Percentiles rank a stretch among this genome's conserved stretches.
These are phyloP conservation scores for Neonectria hederae DNA, from an alignment of 2,329 filamentous ascomycete genomes.

Conservation along the genomic window DNA sequence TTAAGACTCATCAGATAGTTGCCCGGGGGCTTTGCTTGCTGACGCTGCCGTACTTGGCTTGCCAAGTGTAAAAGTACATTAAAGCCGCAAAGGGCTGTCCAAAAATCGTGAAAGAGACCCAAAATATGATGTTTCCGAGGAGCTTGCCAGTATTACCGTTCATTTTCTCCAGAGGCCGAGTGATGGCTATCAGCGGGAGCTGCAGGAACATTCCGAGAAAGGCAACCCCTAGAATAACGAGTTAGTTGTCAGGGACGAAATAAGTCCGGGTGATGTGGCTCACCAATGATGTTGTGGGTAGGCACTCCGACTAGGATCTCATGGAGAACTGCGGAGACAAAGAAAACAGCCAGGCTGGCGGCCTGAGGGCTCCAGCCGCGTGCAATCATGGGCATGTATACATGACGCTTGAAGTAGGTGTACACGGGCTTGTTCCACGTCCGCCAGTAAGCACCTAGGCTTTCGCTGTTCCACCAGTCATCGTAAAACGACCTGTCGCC, in stretches of 20 bases:
- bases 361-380: conserved; percentile 77
- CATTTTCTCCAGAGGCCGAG: conserved; percentile 81
- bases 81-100: conserved; percentile 93
- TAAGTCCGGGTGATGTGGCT: conserved; percentile 34
- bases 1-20: conserved; percentile 13
- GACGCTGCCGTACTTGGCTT: conserved; percentile 93
- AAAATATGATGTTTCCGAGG: conserved; percentile 93
- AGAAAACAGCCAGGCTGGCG: conserved; percentile 85
- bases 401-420: conserved; percentile 93
- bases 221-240: conserved; percentile 73
- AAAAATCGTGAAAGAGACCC: conserved; percentile 94
- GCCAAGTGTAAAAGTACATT: conserved; percentile 98
- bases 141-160: conserved; percentile 76
- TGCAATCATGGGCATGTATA: conserved; percentile 88
- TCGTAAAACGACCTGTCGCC: conserved; percentile 95
- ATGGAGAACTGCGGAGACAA: conserved; percentile 88
- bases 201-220: conserved; percentile 95
- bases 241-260: neutral
- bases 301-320: conserved; percentile 93
- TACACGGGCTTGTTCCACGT: conserved; percentile 99
- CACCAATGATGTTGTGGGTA: conserved; percentile 91
- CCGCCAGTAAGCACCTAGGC: conserved; percentile 89
- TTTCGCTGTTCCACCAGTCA: conserved; percentile 97
- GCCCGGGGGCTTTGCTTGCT: conserved; percentile 54
- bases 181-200: conserved; percentile 85